Evolutionary conservation across 306 rosid species (phyloP).

Genomic region (Myrica gale): DNA sequence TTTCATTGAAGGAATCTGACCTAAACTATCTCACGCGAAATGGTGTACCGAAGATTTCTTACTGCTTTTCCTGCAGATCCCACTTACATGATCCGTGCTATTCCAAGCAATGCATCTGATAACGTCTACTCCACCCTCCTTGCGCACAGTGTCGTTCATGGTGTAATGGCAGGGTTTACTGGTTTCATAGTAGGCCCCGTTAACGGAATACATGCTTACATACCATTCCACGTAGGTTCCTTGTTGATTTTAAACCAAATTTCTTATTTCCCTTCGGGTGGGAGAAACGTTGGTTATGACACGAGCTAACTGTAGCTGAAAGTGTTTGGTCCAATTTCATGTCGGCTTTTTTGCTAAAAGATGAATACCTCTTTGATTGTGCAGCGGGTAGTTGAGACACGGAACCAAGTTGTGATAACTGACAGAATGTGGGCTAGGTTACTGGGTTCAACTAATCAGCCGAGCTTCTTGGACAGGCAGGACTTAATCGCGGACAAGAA

Average conservation of each 20-base stretch:
- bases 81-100: slow-evolving; percentile 76
- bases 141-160: slow-evolving; percentile 72
- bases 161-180: slow-evolving; percentile 74
- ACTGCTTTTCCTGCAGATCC: slow-evolving; percentile 49
- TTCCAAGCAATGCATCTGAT: slow-evolving; percentile 72
- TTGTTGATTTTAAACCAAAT: not conserved
- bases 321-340: not conserved
- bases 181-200: slow-evolving; percentile 71
- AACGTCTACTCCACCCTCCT: slow-evolving; percentile 68
- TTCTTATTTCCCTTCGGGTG: too few species aligned
- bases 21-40: not conserved
- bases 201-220: slow-evolving; percentile 62
- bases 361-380: slow-evolving; percentile 4
- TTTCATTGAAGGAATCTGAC: not conserved
- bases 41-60: slow-evolving; percentile 6
- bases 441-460: slow-evolving; percentile 62
- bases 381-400: slow-evolving; percentile 54
- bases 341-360: slow-evolving; percentile 3
- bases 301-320: too few species aligned
- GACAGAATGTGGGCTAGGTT: slow-evolving; percentile 82
- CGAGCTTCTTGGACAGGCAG: slow-evolving; percentile 52
- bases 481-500: slow-evolving; percentile 13
- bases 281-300: too few species aligned
- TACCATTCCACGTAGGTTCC: slow-evolving; percentile 62
- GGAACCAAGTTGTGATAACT: slow-evolving; percentile 60